A percentile compares a stretch with the other conserved stretches of the same genome.
phyloP scores from a whole-genome alignment of 2,329 filamentous ascomycete genomes.

The Trichoderma sp. region DNA sequence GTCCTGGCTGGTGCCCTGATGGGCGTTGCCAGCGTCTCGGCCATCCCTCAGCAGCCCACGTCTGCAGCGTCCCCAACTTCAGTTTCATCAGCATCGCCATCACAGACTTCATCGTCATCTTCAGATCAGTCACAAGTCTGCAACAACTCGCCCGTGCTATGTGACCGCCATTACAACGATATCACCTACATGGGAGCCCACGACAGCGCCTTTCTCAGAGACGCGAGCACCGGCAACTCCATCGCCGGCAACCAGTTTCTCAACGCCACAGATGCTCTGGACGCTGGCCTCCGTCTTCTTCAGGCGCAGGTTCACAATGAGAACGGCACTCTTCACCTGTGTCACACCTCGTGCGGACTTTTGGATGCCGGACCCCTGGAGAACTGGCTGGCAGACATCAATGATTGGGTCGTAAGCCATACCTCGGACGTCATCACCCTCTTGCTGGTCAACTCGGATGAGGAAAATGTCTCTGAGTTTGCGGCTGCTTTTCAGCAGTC shows the following conservation, averaged over 20 bases:
- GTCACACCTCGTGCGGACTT: constrained; percentile 67
- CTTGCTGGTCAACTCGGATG: constrained; percentile 70
- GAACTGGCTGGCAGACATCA: constrained; percentile 64
- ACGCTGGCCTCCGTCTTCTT: constrained; percentile 70
- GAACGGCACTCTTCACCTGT: constrained; percentile 63
- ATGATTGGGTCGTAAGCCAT: constrained; percentile 68
- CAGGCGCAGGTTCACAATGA: constrained; percentile 70
- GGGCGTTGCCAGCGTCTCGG: constrained; percentile 28
- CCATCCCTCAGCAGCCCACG: constrained; percentile 29
- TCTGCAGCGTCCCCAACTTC: neutral
- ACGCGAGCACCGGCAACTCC: constrained; percentile 61
- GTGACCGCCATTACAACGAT: constrained; percentile 69
- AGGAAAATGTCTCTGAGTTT: constrained; percentile 56
- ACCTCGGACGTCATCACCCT: constrained; percentile 75
- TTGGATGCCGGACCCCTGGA: constrained; percentile 69
- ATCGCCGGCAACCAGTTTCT: constrained; percentile 72
- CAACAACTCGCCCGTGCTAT: constrained; percentile 80
- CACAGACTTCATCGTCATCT: constrained; percentile 23
- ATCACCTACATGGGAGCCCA: constrained; percentile 79
- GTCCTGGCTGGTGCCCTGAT: constrained; percentile 24
- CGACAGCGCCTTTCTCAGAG: constrained; percentile 70
- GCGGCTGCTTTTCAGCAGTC: constrained; percentile 56
- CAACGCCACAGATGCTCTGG: constrained; percentile 70
- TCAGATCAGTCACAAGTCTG: constrained; percentile 51
- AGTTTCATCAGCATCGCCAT: constrained; percentile 6